Conservation (phyloP, 805 yeast species). For the Yamadazyma akitaensis region DNA sequence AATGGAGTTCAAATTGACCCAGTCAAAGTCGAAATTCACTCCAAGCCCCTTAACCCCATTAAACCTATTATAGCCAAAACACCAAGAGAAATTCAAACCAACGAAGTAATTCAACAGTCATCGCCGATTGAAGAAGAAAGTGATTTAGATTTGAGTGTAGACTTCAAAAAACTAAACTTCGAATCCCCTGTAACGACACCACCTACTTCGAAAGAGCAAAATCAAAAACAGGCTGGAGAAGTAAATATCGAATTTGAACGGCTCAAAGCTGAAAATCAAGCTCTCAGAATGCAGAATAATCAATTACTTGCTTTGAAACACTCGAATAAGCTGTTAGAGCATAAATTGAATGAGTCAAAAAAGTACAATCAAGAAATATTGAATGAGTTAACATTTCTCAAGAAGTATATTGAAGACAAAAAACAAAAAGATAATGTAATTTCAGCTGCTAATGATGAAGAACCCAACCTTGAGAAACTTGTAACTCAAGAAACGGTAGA, state of each 20-base stretch:
- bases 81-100: not conserved
- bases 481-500: slow-evolving; percentile 19
- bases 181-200: slow-evolving; percentile 32
- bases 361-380: slow-evolving; percentile 17
- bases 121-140: slow-evolving; percentile 11
- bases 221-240: slow-evolving; percentile 1
- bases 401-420: not conserved
- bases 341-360: slow-evolving; percentile 15
- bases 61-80: not conserved
- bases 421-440: not conserved
- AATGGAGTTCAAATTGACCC: not conserved
- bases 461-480: slow-evolving; percentile 12
- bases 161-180: slow-evolving; percentile 6
- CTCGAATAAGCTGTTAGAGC: slow-evolving; percentile 14
- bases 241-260: slow-evolving; percentile 2
- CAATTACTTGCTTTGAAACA: slow-evolving; percentile 6
- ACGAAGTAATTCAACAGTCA: not conserved
- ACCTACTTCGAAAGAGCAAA: slow-evolving; percentile 15
- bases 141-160: slow-evolving; percentile 4
- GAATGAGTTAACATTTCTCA: slow-evolving; percentile 17
- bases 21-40: not conserved
- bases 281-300: not conserved
- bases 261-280: slow-evolving; percentile 1
- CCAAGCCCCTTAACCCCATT: not conserved
- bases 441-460: not conserved